These are phyloP conservation scores for Aspergillus quadrilineatus DNA, from an alignment of 2,329 filamentous ascomycete genomes.

Conservation along the genomic window DNA sequence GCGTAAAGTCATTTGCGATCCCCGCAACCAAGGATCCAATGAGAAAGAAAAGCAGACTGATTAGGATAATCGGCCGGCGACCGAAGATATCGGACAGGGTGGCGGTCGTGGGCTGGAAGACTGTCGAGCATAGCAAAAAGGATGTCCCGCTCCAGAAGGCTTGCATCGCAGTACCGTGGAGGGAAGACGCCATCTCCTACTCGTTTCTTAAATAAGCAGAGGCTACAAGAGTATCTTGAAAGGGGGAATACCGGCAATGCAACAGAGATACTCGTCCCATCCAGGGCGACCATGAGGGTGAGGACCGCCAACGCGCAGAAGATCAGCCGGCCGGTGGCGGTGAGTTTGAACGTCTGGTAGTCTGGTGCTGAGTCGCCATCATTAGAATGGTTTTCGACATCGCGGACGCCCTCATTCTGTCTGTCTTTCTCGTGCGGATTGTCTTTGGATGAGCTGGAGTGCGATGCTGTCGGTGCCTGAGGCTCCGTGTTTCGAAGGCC, in stretches of 20 bases:
- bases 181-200: constrained; percentile 52
- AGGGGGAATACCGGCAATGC: constrained; percentile 49
- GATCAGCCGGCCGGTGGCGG: constrained; percentile 10
- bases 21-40: constrained; percentile 56
- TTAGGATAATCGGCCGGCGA: constrained; percentile 44
- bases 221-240: no score
- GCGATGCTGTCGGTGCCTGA: no score
- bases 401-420: no score
- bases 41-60: constrained; percentile 48
- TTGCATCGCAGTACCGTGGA: constrained; percentile 57
- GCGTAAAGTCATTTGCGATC: constrained; percentile 43
- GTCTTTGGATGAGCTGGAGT: no score
- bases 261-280: constrained; percentile 65
- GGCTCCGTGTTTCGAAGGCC: not conserved
- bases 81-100: constrained; percentile 57
- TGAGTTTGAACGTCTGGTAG: constrained; percentile 13
- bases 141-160: constrained; percentile 72
- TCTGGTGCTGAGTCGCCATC: not conserved
- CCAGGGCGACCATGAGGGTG: constrained; percentile 62
- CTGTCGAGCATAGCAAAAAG: constrained; percentile 63
- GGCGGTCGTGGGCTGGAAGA: constrained; percentile 51
- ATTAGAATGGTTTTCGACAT: not conserved
- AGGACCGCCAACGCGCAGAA: constrained; percentile 43
- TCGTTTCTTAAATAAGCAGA: not conserved
- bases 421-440: no score